A percentile compares a stretch with the other conserved stretches of the same genome.
These are phyloP conservation scores for Salix dunnii DNA, from an alignment of 345 rosid species.

Conservation along the genomic window DNA sequence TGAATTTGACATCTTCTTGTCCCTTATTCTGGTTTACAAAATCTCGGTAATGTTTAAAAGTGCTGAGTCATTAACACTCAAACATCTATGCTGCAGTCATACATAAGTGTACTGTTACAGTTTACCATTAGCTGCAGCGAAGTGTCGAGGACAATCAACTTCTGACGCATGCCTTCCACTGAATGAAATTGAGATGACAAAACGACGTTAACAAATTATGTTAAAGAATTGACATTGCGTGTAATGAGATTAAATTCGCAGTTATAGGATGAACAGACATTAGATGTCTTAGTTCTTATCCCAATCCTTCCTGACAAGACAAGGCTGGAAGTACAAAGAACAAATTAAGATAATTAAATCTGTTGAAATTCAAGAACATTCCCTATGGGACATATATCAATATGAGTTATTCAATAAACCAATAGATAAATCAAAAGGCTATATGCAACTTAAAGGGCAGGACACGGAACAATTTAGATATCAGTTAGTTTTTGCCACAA, in stretches of 20 bases:
- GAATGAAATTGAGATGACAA: conserved; percentile 29
- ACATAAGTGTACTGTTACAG: not conserved
- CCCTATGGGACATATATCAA: not conserved
- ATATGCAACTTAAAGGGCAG: not conserved
- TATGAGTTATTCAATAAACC: not conserved
- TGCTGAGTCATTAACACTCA: conserved; percentile 12
- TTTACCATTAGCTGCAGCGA: conserved; percentile 68
- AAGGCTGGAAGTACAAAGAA: not conserved
- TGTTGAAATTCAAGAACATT: not conserved
- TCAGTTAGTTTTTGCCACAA: not conserved
- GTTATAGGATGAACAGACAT: not conserved
- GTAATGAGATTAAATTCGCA: not conserved
- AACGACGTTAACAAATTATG: not conserved
- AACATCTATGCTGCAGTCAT: conserved; percentile 3
- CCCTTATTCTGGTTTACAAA: conserved; percentile 54
- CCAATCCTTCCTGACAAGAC: not conserved
- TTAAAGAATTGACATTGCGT: not conserved
- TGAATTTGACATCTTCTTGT: conserved; percentile 57
- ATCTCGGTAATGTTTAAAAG: conserved; percentile 22
- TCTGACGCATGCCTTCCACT: conserved; percentile 73
- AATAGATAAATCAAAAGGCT: not conserved
- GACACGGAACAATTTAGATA: not conserved
- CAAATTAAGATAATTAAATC: not conserved
- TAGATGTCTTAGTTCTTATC: not conserved
- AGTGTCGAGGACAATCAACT: conserved; percentile 54